Evolutionary conservation across 768 basidiomycete genomes (phyloP), one percentile per base, ranked within the genome.

Genomic region (Boletus fagicola): DNA sequence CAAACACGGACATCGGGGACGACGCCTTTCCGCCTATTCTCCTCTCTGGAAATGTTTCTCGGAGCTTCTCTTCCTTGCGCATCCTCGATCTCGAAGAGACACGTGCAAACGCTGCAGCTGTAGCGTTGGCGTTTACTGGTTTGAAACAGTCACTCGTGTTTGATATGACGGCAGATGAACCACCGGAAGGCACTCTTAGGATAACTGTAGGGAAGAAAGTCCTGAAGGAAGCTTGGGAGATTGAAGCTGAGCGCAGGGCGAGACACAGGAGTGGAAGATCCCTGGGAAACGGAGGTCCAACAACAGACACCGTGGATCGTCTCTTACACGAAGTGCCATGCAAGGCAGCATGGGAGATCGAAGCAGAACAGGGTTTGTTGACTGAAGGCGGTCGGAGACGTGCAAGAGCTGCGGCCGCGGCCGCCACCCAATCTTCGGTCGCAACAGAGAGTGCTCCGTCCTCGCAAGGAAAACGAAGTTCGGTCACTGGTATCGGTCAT

Each of bases 261-360:
- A 81, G 78, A 54, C 69, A 68, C n/a, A 77, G 77, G 36, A 69
- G 62, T 44, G 74, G 69, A 30, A 75, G 72, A 49, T 70, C 74
- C 51, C 53, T 61, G 51, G 68, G 24, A 68, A 63, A 65, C 58
- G 56, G 52, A 12, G 49, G 40, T 18, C n/a, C 55, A 30, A 46
- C 39, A 24, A 35, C 58, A 42, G 26, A 33, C 30, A n/a, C 39
- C 13, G 6, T 18, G n/a, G 45, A 56, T 43, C 53, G 10, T 38
- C 47, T 10, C 33, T 39, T 51, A 18, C 56, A 20, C 30, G 54
- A 65, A 50, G 78, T 75, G 43, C 70, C 78, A 0, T 64, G 76
- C 12, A 90, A 88, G 65, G 90, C 91, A 65, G 68, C 78, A n/a
- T 91, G 89, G 89, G 90, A 92, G 62, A 78, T 88, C 31, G 88